Evolutionary conservation across 2,329 filamentous ascomycete species (phyloP).

Genomic region (Fusarium paranaense): DNA sequence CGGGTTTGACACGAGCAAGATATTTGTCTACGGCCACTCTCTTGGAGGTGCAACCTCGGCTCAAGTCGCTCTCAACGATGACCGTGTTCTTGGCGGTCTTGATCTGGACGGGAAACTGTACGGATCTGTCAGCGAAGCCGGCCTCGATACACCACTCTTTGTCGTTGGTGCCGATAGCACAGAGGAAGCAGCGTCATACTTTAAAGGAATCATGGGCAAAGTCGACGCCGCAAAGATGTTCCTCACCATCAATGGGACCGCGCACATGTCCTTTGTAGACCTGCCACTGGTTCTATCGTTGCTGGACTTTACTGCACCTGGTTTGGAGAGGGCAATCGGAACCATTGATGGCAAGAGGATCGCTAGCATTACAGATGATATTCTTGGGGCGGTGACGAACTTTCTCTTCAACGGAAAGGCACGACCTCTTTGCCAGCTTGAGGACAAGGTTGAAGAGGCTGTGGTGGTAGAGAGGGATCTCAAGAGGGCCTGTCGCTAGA

Average conservation of each 20-base stretch:
- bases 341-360: constrained; percentile 5
- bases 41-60: constrained; percentile 51
- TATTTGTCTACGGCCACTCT: constrained; percentile 51
- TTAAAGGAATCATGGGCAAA: constrained; percentile 7
- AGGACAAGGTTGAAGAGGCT: constrained; percentile 6
- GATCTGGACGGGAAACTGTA: constrained; percentile 52
- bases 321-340: neutral
- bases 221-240: constrained; percentile 12
- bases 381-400: constrained; percentile 7
- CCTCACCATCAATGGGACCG: constrained; percentile 5
- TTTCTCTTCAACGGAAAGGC: constrained; percentile 9
- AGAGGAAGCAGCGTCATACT: constrained; percentile 3
- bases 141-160: constrained; percentile 38
- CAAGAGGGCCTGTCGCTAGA: neutral
- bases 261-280: constrained; percentile 21
- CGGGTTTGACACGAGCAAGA: constrained; percentile 32
- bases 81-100: constrained; percentile 49
- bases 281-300: constrained; percentile 26
- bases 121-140: constrained; percentile 30
- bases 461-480: constrained; percentile 7
- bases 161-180: constrained; percentile 4
- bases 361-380: neutral
- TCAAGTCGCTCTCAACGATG: constrained; percentile 43
- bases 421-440: neutral
- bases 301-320: neutral